A percentile compares a stretch with the other conserved stretches of the same genome.
Evolutionary conservation across 2,329 filamentous ascomycete species (phyloP).

Genomic region (Aciculosporium take): DNA sequence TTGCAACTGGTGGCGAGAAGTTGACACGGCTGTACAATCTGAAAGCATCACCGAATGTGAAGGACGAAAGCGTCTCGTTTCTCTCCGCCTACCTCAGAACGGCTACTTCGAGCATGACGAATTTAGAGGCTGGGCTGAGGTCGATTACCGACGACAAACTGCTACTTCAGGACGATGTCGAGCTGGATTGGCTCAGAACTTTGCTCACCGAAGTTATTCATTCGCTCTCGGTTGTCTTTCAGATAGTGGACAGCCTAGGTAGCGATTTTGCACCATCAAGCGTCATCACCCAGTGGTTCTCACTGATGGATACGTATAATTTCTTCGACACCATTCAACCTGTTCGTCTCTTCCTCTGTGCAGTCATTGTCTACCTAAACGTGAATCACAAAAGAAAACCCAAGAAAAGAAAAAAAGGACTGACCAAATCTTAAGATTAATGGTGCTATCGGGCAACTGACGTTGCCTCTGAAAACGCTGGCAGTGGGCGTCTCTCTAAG

Average conservation of each 20-base stretch:
- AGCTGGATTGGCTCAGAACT: slow-evolving; percentile 45
- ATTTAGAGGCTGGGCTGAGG: slow-evolving; percentile 33
- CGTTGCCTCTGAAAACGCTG: slow-evolving; percentile 53
- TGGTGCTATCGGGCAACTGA: slow-evolving; percentile 33
- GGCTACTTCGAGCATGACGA: slow-evolving; percentile 33
- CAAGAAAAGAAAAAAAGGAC: not conserved
- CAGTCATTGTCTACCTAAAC: not conserved
- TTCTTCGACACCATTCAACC: slow-evolving; percentile 54
- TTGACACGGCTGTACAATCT: slow-evolving; percentile 19
- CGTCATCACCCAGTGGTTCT: slow-evolving; percentile 57
- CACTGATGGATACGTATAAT: slow-evolving; percentile 49
- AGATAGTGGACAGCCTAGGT: slow-evolving; percentile 48
- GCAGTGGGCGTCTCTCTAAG: slow-evolving; percentile 56
- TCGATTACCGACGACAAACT: slow-evolving; percentile 35
- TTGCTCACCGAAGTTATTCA: slow-evolving; percentile 59
- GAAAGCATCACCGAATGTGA: slow-evolving; percentile 11
- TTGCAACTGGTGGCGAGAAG: slow-evolving; percentile 13
- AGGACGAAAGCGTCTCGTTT: slow-evolving; percentile 28
- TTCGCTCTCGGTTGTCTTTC: slow-evolving; percentile 57
- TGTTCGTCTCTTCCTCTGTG: slow-evolving; percentile 11
- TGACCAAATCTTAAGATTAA: slow-evolving; percentile 15
- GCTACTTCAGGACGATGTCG: slow-evolving; percentile 36
- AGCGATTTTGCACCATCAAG: slow-evolving; percentile 41
- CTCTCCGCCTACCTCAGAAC: slow-evolving; percentile 34
- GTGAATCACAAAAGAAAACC: not conserved